Evolutionary conservation across 257 asterid species (phyloP).

Genomic region (Galeopsis tetrahit): DNA sequence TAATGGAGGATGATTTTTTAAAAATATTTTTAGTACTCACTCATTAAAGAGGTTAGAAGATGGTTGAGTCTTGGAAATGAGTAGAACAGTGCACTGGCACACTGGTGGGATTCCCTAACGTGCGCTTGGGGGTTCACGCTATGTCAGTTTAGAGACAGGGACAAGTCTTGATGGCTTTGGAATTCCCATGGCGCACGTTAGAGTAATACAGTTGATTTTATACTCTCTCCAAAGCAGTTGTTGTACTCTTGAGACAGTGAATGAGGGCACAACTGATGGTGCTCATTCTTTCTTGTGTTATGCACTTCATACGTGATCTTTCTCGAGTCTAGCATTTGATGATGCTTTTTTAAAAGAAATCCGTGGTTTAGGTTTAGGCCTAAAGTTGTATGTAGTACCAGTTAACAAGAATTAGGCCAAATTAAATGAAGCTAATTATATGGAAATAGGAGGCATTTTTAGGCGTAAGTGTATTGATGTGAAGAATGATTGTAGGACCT

Average conservation of each 20-base stretch:
- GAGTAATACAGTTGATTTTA: slow-evolving; percentile 28
- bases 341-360: too few relatives aligned
- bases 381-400: too few relatives aligned
- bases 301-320: neutral
- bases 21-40: neutral
- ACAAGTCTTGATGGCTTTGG: slow-evolving; percentile 58
- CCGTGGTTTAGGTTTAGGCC: too few relatives aligned
- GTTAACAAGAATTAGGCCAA: slow-evolving; percentile 24
- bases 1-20: slow-evolving; percentile 17
- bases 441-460: slow-evolving; percentile 33
- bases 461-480: slow-evolving; percentile 40
- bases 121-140: slow-evolving; percentile 62
- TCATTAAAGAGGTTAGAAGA: neutral
- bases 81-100: slow-evolving; percentile 42
- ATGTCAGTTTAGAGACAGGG: slow-evolving; percentile 64
- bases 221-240: slow-evolving; percentile 27
- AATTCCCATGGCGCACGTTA: slow-evolving; percentile 55
- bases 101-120: slow-evolving; percentile 55
- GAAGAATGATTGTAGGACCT: slow-evolving; percentile 56
- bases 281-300: slow-evolving; percentile 46
- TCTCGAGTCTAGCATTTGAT: neutral
- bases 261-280: slow-evolving; percentile 49
- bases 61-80: slow-evolving; percentile 32
- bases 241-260: slow-evolving; percentile 36
- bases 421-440: slow-evolving; percentile 27